phyloP scores from a whole-genome alignment of 345 rosid genomes.

The Mallotus nudiflorus region DNA sequence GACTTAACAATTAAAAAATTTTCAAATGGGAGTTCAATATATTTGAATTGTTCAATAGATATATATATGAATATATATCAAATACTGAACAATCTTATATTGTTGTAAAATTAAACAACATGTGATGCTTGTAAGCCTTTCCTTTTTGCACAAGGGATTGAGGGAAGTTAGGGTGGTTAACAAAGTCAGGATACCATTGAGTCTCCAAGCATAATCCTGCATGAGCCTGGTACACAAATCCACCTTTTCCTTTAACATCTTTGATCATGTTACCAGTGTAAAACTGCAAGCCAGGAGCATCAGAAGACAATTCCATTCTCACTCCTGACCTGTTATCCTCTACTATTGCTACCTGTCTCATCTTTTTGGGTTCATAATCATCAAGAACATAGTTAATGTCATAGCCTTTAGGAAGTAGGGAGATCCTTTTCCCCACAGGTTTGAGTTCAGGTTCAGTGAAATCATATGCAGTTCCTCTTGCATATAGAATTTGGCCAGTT shows the following conservation, averaged over 20 bases:
- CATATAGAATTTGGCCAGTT: slow-evolving; percentile 54
- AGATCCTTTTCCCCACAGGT: slow-evolving; percentile 48
- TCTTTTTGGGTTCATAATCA: slow-evolving; percentile 14
- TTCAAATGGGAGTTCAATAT: too few species aligned
- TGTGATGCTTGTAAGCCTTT: slow-evolving; percentile 54
- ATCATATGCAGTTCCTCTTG: slow-evolving; percentile 72
- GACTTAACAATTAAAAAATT: too few species aligned
- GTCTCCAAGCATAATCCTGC: slow-evolving; percentile 83
- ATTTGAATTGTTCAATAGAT: too few species aligned
- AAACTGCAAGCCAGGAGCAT: slow-evolving; percentile 74
- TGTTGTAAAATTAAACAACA: slow-evolving; percentile 51
- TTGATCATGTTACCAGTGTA: slow-evolving; percentile 50
- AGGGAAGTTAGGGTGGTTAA: slow-evolving; percentile 72
- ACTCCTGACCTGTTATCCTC: slow-evolving; percentile 59
- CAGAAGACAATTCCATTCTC: slow-evolving; percentile 55
- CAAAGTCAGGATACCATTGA: slow-evolving; percentile 67
- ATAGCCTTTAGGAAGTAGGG: slow-evolving; percentile 55
- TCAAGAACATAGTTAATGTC: slow-evolving; percentile 75
- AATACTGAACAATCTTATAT: too few species aligned
- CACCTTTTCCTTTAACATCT: slow-evolving; percentile 62
- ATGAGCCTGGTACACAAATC: slow-evolving; percentile 48
- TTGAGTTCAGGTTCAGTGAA: slow-evolving; percentile 57
- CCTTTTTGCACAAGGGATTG: slow-evolving; percentile 52
- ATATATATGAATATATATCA: too few species aligned
- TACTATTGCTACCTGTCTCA: slow-evolving; percentile 52